phyloP scores from a whole-genome alignment of 2,329 filamentous ascomycete genomes.

The Zymoseptoria brevis region DNA sequence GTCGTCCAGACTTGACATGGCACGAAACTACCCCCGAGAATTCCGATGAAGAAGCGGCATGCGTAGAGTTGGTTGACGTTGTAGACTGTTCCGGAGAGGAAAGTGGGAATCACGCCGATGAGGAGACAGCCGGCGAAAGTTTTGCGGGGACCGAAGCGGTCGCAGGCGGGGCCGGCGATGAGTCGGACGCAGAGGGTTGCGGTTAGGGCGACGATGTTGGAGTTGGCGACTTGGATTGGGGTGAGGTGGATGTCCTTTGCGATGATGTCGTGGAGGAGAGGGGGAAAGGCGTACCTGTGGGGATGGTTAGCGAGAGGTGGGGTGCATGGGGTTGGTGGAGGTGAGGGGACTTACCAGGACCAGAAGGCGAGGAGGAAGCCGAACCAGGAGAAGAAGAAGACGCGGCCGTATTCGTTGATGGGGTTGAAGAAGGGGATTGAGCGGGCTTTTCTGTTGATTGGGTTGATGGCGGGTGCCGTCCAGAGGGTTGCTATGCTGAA shows the following conservation, averaged over 20 bases:
- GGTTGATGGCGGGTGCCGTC: slow-evolving; percentile 65
- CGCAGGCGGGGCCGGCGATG: slow-evolving; percentile 74
- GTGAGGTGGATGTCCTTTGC: slow-evolving; percentile 67
- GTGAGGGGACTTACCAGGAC: slow-evolving; percentile 52
- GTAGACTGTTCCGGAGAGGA: slow-evolving; percentile 68
- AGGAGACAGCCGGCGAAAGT: slow-evolving; percentile 76
- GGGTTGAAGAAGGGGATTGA: slow-evolving; percentile 74
- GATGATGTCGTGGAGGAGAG: slow-evolving; percentile 71
- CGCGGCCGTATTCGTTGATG: slow-evolving; percentile 70
- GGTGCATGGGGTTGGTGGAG: neutral
- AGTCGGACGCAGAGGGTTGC: slow-evolving; percentile 70
- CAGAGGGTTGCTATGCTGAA: slow-evolving; percentile 29
- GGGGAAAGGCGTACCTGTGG: slow-evolving; percentile 75
- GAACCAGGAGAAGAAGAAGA: slow-evolving; percentile 85
- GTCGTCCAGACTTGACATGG: slow-evolving; percentile 91
- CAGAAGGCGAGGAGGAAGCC: slow-evolving; percentile 83
- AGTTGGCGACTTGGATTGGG: slow-evolving; percentile 68
- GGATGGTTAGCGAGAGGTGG: neutral
- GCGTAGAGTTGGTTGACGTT: slow-evolving; percentile 60
- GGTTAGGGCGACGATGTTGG: slow-evolving; percentile 75
- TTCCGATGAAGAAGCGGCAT: slow-evolving; percentile 71
- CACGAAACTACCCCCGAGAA: slow-evolving; percentile 70
- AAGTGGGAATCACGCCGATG: slow-evolving; percentile 70
- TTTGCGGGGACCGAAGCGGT: slow-evolving; percentile 69
- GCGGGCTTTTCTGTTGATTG: slow-evolving; percentile 73